Conservation (phyloP, 1,284 basidiomycete genomes). For the Apiotrichum sp. region DNA sequence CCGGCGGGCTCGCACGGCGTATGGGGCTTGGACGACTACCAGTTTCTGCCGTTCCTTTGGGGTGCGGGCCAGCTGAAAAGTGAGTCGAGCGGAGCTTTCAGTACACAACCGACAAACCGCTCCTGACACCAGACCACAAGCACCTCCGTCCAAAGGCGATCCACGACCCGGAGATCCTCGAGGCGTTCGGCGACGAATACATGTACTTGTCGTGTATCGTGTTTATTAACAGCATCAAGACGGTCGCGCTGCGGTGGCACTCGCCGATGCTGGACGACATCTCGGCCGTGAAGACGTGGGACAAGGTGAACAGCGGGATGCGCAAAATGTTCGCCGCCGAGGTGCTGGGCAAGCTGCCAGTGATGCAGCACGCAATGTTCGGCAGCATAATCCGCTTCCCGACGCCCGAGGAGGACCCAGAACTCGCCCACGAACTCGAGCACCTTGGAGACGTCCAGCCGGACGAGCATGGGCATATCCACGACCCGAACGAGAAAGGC, state of each 20-base stretch:
- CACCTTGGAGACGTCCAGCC: conserved; percentile 49
- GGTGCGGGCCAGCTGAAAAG: conserved; percentile 69
- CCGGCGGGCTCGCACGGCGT: conserved; percentile 97
- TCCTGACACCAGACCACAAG: conserved; percentile 62
- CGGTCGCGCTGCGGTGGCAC: conserved; percentile 93
- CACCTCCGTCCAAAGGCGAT: conserved; percentile 88
- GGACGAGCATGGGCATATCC: conserved; percentile 59
- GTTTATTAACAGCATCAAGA: conserved; percentile 97
- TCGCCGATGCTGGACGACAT: conserved; percentile 99
- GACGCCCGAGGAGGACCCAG: conserved; percentile 44
- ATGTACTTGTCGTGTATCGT: conserved; percentile 96
- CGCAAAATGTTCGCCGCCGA: conserved; percentile 97
- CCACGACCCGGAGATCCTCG: conserved; percentile 85
- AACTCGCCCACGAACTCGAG: conserved; percentile 36
- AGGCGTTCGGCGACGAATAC: conserved; percentile 85
- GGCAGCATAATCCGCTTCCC: conserved; percentile 70
- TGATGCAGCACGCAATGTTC: conserved; percentile 94
- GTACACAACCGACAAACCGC: no score
- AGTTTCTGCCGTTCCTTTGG: conserved; percentile 86
- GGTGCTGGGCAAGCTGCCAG: conserved; percentile 89
- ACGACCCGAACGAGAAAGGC: conserved; percentile 58
- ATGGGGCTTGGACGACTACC: conserved; percentile 95
- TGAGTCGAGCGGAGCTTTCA: conserved; percentile 29
- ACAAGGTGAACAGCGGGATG: conserved; percentile 97
- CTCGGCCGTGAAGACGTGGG: conserved; percentile 92